Percentiles rank a stretch among this genome's conserved stretches.
Conservation (phyloP, 345 rosid genomes). For the Eucalyptus curtisii region DNA sequence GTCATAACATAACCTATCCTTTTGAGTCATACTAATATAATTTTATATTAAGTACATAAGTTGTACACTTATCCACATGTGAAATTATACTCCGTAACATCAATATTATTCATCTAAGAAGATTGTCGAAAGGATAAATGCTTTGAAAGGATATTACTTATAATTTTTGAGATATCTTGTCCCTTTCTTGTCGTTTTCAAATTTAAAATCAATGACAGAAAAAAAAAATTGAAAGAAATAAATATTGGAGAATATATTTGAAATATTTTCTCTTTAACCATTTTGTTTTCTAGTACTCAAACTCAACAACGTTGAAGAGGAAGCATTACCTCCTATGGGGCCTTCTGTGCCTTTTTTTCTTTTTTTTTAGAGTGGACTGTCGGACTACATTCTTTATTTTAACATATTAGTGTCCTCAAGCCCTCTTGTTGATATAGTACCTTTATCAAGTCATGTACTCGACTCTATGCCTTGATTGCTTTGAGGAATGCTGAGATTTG, state of each 20-base stretch:
- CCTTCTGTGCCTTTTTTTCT: rapidly evolving
- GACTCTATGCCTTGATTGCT: too few species aligned
- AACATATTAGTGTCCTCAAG: too few species aligned
- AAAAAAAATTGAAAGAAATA: neutral
- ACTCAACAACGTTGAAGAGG: neutral
- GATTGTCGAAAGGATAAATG: neutral
- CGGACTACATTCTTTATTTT: too few species aligned
- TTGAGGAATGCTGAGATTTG: too few species aligned
- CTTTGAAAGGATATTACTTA: neutral
- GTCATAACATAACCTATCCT: neutral
- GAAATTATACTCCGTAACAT: neutral
- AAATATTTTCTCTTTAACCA: neutral
- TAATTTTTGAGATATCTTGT: neutral
- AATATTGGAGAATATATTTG: neutral
- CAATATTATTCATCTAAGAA: neutral
- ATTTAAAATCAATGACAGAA: neutral
- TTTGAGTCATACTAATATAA: neutral
- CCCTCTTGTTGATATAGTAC: too few species aligned
- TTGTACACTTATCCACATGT: neutral
- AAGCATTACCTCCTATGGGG: too few species aligned
- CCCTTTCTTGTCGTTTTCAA: neutral
- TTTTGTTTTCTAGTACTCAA: neutral
- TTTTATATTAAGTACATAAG: neutral
- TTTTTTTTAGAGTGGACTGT: too few species aligned
- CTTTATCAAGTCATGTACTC: too few species aligned